A percentile compares a stretch with the other conserved stretches of the same genome.
Conservation (phyloP, 495 filamentous ascomycete species). For the Friedmanniomyces endolithicus region DNA sequence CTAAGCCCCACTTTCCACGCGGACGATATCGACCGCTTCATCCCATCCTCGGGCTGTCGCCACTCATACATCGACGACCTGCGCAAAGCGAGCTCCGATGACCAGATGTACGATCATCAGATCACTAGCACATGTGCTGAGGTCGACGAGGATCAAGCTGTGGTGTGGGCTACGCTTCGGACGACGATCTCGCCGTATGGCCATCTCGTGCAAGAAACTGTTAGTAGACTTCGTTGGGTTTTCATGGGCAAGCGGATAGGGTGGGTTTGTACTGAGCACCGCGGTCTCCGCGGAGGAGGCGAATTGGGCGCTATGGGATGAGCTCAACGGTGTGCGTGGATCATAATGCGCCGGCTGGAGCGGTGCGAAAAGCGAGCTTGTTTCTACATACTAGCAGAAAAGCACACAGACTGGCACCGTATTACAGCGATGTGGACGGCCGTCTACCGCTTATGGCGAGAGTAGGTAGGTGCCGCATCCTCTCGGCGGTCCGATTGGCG, state of each 20-base stretch:
- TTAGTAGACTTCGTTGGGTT: not conserved
- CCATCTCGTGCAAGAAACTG: not conserved
- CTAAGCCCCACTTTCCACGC: not conserved
- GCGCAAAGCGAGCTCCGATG: not conserved
- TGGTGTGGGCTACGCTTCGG: not conserved
- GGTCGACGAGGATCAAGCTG: not conserved
- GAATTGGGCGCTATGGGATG: not conserved
- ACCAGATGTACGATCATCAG: not conserved
- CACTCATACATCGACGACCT: not conserved
- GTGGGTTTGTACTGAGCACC: not conserved
- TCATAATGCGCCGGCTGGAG: too few species aligned
- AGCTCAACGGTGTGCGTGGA: not conserved
- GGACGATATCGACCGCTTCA: not conserved
- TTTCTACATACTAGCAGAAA: too few species aligned
- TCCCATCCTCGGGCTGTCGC: not conserved
- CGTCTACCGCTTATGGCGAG: too few species aligned
- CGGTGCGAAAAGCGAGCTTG: too few species aligned
- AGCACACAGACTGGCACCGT: too few species aligned
- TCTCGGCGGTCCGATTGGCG: too few species aligned
- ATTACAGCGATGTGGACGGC: too few species aligned
- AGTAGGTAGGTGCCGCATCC: too few species aligned
- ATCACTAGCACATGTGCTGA: not conserved
- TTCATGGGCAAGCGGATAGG: not conserved
- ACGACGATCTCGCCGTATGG: not conserved
- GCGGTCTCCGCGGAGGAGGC: not conserved